Evolutionary conservation across 2,329 filamentous ascomycete genomes (phyloP).

Genomic region (Clonostachys chloroleuca): DNA sequence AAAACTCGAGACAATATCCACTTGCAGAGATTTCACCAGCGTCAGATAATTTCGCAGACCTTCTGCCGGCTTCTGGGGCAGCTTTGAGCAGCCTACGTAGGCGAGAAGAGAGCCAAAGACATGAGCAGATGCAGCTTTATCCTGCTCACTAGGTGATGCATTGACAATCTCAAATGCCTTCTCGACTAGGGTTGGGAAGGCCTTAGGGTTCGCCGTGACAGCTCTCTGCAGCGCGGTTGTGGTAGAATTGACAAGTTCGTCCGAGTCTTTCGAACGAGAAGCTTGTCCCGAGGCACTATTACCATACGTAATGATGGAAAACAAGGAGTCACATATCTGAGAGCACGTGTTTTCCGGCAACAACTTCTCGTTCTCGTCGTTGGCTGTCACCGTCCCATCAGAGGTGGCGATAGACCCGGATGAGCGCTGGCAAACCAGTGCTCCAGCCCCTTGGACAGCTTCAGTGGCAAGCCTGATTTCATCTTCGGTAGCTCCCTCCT

Average conservation of each 20-base stretch:
- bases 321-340: constrained; percentile 29
- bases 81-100: constrained; percentile 42
- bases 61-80: constrained; percentile 15
- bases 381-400: not conserved
- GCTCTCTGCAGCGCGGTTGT: constrained; percentile 33
- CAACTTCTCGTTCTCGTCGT: constrained; percentile 15
- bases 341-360: constrained; percentile 24
- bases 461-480: constrained; percentile 34
- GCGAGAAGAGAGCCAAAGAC: constrained; percentile 35
- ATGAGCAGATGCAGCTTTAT: not conserved
- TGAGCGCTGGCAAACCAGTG: constrained; percentile 34
- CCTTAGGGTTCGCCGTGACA: constrained; percentile 24
- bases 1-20: constrained; percentile 22
- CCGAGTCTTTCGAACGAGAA: constrained; percentile 13
- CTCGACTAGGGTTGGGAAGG: constrained; percentile 24
- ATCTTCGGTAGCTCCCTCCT: constrained; percentile 22
- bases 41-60: constrained; percentile 34
- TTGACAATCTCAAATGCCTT: constrained; percentile 15
- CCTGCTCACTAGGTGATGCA: constrained; percentile 10
- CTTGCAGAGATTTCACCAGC: constrained; percentile 27
- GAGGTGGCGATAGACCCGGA: not conserved
- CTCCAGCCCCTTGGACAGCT: constrained; percentile 38
- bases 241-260: constrained; percentile 33
- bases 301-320: constrained; percentile 17
- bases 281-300: constrained; percentile 6